Percentiles rank a stretch among this genome's conserved stretches.
Conservation (phyloP, 352 stramenopile species). For the Phytophthora idaei region DNA sequence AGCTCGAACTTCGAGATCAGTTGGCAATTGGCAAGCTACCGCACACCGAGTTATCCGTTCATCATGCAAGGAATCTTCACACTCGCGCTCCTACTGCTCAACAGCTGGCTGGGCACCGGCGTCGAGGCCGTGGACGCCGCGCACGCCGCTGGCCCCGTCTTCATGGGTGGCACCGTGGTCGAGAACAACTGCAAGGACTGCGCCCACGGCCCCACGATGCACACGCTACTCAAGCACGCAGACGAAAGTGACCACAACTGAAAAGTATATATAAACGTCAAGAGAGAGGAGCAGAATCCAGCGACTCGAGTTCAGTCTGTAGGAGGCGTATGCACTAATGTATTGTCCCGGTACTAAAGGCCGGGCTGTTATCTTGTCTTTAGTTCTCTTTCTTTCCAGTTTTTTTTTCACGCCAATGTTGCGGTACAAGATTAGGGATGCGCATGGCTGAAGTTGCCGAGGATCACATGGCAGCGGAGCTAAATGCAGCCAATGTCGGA, state of each 20-base stretch:
- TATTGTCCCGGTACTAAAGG: slow-evolving; percentile 9
- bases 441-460: background rate
- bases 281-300: slow-evolving; percentile 1
- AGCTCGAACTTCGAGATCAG: slow-evolving; percentile 6
- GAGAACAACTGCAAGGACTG: slow-evolving; percentile 24
- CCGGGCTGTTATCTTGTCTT: slow-evolving; percentile 4
- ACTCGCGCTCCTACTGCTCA: slow-evolving; percentile 45
- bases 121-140: slow-evolving; percentile 12
- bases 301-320: slow-evolving; percentile 4
- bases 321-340: slow-evolving; percentile 32
- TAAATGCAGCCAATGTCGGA: slow-evolving; percentile 15
- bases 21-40: slow-evolving; percentile 20
- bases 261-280: background rate
- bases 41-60: background rate
- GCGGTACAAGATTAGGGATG: background rate
- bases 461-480: background rate
- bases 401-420: background rate
- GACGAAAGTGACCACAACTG: slow-evolving; percentile 5
- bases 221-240: slow-evolving; percentile 29
- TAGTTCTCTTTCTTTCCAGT: background rate
- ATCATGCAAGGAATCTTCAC: slow-evolving; percentile 55
- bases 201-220: slow-evolving; percentile 8
- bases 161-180: slow-evolving; percentile 28
- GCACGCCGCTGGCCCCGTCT: slow-evolving; percentile 18
- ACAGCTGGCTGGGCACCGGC: slow-evolving; percentile 27